Percentiles rank a stretch among this genome's conserved stretches.
phyloP scores from a whole-genome alignment of 495 filamentous ascomycete species.

The Annulohypoxylon moriforme region DNA sequence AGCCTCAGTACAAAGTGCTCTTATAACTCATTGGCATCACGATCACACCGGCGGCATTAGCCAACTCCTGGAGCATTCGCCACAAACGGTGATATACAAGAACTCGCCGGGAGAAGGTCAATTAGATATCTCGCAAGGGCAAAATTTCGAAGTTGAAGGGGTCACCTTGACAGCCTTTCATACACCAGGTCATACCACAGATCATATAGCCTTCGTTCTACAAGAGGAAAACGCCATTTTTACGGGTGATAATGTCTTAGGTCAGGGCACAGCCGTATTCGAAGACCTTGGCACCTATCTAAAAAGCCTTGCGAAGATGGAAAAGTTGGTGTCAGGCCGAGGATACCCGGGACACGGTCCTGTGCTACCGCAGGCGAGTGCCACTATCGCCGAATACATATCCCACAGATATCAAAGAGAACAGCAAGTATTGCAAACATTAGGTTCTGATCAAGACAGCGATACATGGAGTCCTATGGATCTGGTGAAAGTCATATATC shows the following conservation, averaged over 20 bases:
- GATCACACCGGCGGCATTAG: slow-evolving; percentile 83
- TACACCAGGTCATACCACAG: slow-evolving; percentile 86
- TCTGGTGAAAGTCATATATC: slow-evolving; percentile 87
- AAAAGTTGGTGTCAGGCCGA: slow-evolving; percentile 68
- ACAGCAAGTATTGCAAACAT: slow-evolving; percentile 77
- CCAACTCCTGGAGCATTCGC: slow-evolving; percentile 71
- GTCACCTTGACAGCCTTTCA: slow-evolving; percentile 79
- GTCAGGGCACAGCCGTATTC: slow-evolving; percentile 93
- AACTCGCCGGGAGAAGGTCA: slow-evolving; percentile 61
- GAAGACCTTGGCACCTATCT: slow-evolving; percentile 83
- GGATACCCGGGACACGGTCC: slow-evolving; percentile 91
- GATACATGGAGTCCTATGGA: slow-evolving; percentile 75
- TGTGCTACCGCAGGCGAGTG: slow-evolving; percentile 72
- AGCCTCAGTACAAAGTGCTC: slow-evolving; percentile 68
- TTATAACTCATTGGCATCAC: slow-evolving; percentile 91
- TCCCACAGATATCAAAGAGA: slow-evolving; percentile 82
- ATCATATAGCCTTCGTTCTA: slow-evolving; percentile 82
- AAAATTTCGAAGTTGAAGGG: slow-evolving; percentile 78
- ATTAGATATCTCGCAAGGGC: slow-evolving; percentile 71
- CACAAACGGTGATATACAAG: slow-evolving; percentile 67
- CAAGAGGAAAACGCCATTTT: slow-evolving; percentile 88
- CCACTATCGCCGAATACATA: slow-evolving; percentile 83
- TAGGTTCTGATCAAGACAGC: slow-evolving; percentile 57
- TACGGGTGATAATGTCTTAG: slow-evolving; percentile 94
- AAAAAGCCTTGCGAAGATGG: slow-evolving; percentile 77